Percentiles rank a stretch among this genome's conserved stretches.
Evolutionary conservation across 164 flowering plant genomes (phyloP).

Genomic region (Vitis rupestris): DNA sequence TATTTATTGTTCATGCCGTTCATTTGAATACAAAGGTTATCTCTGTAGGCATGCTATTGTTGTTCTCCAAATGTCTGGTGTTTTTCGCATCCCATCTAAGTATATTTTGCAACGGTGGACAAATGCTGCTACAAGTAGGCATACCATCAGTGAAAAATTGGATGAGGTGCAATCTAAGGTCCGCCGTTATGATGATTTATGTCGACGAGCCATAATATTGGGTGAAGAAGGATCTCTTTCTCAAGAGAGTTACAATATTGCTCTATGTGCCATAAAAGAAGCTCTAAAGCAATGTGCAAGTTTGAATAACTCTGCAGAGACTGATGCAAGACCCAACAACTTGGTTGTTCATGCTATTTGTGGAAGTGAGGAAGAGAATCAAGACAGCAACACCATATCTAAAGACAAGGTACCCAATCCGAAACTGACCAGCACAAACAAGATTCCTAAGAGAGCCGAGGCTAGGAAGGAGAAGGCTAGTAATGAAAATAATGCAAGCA

Average conservation of each 20-base stretch:
- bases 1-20: constrained; percentile 47
- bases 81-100: constrained; percentile 42
- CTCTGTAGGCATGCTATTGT: constrained; percentile 58
- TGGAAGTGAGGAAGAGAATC: constrained; percentile 20
- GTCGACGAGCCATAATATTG: constrained; percentile 45
- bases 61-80: constrained; percentile 53
- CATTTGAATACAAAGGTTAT: constrained; percentile 50
- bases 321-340: constrained; percentile 11
- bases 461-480: constrained; percentile 23
- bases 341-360: constrained; percentile 10
- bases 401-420: constrained; percentile 14
- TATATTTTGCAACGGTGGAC: constrained; percentile 55
- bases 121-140: constrained; percentile 45
- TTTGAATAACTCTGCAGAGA: constrained; percentile 22
- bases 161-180: constrained; percentile 50
- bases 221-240: constrained; percentile 48
- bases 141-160: constrained; percentile 31
- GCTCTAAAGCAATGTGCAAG: constrained; percentile 40
- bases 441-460: constrained; percentile 23
- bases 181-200: constrained; percentile 41
- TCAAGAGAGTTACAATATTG: constrained; percentile 40
- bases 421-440: constrained; percentile 12
- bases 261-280: constrained; percentile 37
- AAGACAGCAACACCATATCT: constrained; percentile 3
- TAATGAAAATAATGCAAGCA: constrained; percentile 19